phyloP scores from a whole-genome alignment of 129 eudicot genomes.

The Rutidosis leptorrhynchoides region DNA sequence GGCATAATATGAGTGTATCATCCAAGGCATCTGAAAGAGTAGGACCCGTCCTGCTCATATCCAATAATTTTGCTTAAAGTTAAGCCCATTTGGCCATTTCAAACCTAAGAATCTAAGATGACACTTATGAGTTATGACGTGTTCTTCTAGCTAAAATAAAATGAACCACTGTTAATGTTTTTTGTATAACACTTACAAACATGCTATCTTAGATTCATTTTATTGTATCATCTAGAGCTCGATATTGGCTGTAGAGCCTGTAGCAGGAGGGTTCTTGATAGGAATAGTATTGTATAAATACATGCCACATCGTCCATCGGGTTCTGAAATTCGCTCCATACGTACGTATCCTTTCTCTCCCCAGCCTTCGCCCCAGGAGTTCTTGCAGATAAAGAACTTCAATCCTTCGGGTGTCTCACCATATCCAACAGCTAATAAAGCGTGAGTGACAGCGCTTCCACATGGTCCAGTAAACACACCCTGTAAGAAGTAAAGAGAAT shows the following conservation, averaged over 20 bases:
- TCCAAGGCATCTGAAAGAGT: too few relatives aligned
- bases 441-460: conserved; percentile 48
- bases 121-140: too few relatives aligned
- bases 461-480: conserved; percentile 65
- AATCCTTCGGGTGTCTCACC: conserved; percentile 36
- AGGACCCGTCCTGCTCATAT: too few relatives aligned
- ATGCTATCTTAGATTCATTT: too few relatives aligned
- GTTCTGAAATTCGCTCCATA: background rate
- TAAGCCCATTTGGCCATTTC: too few relatives aligned
- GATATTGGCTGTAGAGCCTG: too few relatives aligned
- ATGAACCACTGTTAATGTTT: too few relatives aligned
- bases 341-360: conserved; percentile 20
- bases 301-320: background rate
- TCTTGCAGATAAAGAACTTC: conserved; percentile 48
- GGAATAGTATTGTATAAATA: background rate
- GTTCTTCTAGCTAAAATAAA: too few relatives aligned
- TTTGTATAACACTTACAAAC: too few relatives aligned
- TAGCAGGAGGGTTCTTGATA: background rate
- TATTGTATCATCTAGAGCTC: conserved; percentile 10
- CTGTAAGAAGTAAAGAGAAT: background rate
- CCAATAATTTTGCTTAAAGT: too few relatives aligned
- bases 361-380: conserved; percentile 18
- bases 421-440: conserved; percentile 15
- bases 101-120: too few relatives aligned
- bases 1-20: too few relatives aligned